These are phyloP conservation scores for Centaurea solstitialis DNA, from an alignment of 129 eudicot species.

Conservation along the genomic window DNA sequence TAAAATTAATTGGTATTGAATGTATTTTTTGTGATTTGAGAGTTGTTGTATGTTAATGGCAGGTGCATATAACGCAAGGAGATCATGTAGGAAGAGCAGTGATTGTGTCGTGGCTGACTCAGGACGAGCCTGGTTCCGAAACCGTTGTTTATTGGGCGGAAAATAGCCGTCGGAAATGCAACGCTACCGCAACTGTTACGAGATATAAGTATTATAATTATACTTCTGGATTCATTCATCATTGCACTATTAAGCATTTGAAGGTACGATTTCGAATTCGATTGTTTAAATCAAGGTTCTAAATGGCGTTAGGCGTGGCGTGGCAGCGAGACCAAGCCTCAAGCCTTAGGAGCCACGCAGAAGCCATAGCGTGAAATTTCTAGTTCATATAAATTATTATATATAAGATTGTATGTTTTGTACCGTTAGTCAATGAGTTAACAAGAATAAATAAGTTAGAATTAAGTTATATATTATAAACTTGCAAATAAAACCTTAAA, in stretches of 20 bases:
- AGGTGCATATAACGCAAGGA: slow-evolving; percentile 95
- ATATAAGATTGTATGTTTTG: no score
- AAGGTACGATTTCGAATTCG: slow-evolving; percentile 34
- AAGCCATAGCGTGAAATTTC: no score
- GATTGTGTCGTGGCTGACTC: slow-evolving; percentile 90
- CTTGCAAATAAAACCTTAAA: no score
- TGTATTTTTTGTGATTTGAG: slow-evolving; percentile 21
- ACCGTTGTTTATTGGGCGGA: slow-evolving; percentile 61
- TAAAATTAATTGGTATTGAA: no score
- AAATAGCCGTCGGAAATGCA: slow-evolving; percentile 31
- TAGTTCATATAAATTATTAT: no score
- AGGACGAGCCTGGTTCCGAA: slow-evolving; percentile 63
- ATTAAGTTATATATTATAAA: no score
- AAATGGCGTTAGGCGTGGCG: no score
- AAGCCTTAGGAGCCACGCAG: no score
- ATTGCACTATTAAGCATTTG: slow-evolving; percentile 58
- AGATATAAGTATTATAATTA: slow-evolving; percentile 68
- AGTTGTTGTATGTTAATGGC: slow-evolving; percentile 16
- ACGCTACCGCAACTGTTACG: slow-evolving; percentile 45
- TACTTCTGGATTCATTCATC: slow-evolving; percentile 85
- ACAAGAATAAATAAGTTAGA: no score
- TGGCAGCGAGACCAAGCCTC: no score
- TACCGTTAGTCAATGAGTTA: no score
- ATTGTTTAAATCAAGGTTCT: no score
- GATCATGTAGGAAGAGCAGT: slow-evolving; percentile 73